Base-by-base conservation (phyloP, 495 filamentous ascomycete species). In the Penicillium silybi region DNA sequence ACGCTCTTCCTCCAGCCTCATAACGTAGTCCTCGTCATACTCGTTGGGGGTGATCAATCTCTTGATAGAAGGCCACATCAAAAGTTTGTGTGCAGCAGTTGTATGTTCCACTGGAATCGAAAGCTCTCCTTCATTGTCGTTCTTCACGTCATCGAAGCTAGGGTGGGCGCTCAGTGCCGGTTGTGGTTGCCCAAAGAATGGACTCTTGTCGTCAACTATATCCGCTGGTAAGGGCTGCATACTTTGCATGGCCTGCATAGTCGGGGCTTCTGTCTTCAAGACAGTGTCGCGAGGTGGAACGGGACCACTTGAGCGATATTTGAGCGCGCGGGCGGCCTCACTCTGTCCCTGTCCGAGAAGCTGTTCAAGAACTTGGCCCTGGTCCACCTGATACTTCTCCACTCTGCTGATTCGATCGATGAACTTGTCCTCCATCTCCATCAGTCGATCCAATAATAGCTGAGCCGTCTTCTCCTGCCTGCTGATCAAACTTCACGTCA, bases 81-180 rank as follows among this genome's bases (percentile, higher is more conserved):
- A 73, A 13, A 95, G 69, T 46, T 87, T 80, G 35, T 90, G 87
- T 1, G 90, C 89, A 22, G 87, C 82, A 0, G 89, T 95, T 2
- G 87, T 89, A 61, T 96, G 90, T 34, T 90, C 86, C 6, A 80
- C 74, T 0, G 86, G 86, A 42, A 95, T 87, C 3, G 82, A 80
- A n/a, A 84, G 75, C 23, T 79, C 76, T 41, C 78, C 80, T 35
- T 74, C 70, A 15, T 68, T 59, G 10, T 63, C 64, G 18, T 40
- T 45, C 17, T 65, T 60, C 6, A 59, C 4, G 13, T 59, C 61
- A 16, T 53, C 52, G 9, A 52, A 57, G 34, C 32, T 41, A n/a
- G 47, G 17, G 10, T 13, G 23, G 18, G 17, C 11, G 11, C 47
- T 52, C 26, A 40, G n/a, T 13, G 29, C 34, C 8, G 54, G 20